These are phyloP conservation scores for Gleditsia sinensis DNA, from an alignment of 306 rosid genomes.

Conservation along the genomic window DNA sequence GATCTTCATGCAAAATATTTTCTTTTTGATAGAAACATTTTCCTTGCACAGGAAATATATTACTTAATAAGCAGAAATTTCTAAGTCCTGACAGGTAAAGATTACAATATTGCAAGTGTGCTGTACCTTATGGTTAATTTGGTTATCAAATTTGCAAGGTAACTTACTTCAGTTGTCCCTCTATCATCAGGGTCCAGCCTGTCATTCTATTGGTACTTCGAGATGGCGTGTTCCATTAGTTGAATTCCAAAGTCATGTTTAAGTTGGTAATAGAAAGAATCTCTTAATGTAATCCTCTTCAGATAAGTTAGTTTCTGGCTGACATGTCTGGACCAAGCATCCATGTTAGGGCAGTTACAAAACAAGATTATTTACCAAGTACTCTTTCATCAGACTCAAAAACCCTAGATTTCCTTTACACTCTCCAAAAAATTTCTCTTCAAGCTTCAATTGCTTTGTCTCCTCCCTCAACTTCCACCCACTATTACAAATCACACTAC, in stretches of 20 bases:
- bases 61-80: neutral
- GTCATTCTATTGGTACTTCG: conserved; percentile 1
- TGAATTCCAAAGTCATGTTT: neutral
- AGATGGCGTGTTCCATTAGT: neutral
- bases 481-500: no score
- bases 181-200: conserved; percentile 3
- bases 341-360: neutral
- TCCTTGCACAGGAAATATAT: conserved; percentile 5
- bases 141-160: neutral
- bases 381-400: conserved; percentile 11
- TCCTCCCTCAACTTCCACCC: no score
- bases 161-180: conserved; percentile 11
- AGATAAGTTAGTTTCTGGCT: neutral
- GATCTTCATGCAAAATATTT: neutral
- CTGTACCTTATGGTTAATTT: neutral
- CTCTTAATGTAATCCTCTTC: neutral
- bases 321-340: conserved; percentile 11
- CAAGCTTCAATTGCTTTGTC: neutral
- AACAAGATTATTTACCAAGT: neutral
- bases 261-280: conserved; percentile 5
- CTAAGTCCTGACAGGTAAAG: conserved; percentile 1
- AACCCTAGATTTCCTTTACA: conserved; percentile 14
- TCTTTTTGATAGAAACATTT: neutral
- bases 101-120: neutral
- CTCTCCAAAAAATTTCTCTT: conserved; percentile 25